Percentiles rank a stretch among this genome's conserved stretches.
phyloP scores from a whole-genome alignment of 208 protist genomes.

The Histomonas meleagridis region DNA sequence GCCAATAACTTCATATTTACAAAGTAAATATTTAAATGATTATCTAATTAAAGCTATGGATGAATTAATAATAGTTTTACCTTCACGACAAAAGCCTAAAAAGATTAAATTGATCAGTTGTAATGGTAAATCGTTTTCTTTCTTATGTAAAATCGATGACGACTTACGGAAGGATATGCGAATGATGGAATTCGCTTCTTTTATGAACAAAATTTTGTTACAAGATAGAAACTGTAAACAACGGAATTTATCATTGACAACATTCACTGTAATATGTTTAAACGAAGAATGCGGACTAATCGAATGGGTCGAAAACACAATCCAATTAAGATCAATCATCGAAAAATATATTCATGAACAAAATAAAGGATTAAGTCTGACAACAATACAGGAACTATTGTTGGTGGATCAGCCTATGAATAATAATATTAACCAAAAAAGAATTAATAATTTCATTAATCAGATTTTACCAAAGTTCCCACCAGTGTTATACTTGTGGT shows the following conservation, averaged over 20 bases:
- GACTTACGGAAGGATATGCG: slow-evolving; percentile 22
- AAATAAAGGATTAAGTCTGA: no score
- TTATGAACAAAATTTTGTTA: slow-evolving; percentile 1
- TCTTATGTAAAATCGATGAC: not conserved
- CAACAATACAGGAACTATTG: no score
- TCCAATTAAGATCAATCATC: not conserved
- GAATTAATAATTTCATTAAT: no score
- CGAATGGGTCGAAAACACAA: slow-evolving; percentile 26
- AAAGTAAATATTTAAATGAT: no score
- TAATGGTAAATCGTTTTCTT: not conserved
- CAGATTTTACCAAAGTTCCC: slow-evolving; percentile 59
- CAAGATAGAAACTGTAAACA: not conserved
- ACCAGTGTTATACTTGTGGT: slow-evolving; percentile 77
- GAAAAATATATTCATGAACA: no score
- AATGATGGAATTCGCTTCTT: slow-evolving; percentile 34
- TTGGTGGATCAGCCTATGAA: no score
- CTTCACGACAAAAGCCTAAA: not conserved
- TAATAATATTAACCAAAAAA: no score
- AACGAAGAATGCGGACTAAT: not conserved
- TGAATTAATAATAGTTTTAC: not conserved
- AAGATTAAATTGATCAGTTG: not conserved
- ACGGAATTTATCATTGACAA: not conserved
- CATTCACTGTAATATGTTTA: not conserved
- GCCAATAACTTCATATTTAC: not conserved
- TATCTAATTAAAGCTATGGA: not conserved